Percentiles rank a stretch among this genome's conserved stretches.
These are phyloP conservation scores for Hypoxylon sp. DNA, from an alignment of 2,329 filamentous ascomycete genomes.

Conservation along the genomic window DNA sequence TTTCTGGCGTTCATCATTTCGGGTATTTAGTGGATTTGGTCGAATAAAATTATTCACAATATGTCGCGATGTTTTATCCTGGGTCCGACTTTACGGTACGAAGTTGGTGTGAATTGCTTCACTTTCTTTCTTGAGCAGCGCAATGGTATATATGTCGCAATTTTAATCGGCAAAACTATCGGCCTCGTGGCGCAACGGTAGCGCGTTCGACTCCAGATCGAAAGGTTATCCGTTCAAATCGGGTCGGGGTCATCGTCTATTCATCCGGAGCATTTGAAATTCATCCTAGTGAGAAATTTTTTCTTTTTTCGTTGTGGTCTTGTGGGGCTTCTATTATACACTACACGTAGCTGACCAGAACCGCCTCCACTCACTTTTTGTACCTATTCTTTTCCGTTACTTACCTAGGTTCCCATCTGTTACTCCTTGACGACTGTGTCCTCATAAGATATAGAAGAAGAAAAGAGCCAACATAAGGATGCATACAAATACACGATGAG, in stretches of 20 bases:
- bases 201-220: conserved; percentile 40
- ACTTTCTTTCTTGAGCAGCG: neutral
- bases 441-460: neutral
- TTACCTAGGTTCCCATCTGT: neutral
- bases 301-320: neutral
- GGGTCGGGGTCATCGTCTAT: conserved; percentile 30
- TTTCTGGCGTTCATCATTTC: neutral
- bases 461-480: conserved; percentile 14
- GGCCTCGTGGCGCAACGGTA: conserved; percentile 39
- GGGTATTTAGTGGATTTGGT: neutral
- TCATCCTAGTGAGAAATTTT: neutral
- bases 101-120: neutral
- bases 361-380: neutral
- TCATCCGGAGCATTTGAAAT: neutral
- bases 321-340: neutral
- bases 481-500: conserved; percentile 39
- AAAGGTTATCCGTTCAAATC: conserved; percentile 41
- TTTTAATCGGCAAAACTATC: conserved; percentile 6
- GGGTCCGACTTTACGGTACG: neutral
- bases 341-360: neutral
- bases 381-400: neutral
- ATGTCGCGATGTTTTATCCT: neutral
- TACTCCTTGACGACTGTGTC: neutral
- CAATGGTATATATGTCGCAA: neutral
- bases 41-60: neutral